phyloP scores from a whole-genome alignment of 768 basidiomycete species.

The Collybia sp. region DNA sequence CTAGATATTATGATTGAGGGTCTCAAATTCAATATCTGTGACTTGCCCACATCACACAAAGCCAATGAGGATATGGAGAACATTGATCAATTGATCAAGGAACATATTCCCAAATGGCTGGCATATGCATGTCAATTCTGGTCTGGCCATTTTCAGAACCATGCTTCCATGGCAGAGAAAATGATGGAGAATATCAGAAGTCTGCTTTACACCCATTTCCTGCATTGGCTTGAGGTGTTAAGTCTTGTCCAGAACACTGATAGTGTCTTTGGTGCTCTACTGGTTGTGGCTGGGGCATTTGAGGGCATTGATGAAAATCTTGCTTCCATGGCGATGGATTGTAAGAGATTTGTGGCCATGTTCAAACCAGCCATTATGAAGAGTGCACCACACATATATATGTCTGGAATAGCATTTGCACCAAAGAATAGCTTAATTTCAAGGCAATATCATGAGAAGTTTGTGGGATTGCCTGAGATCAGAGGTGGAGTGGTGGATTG shows the following conservation, averaged over 20 bases:
- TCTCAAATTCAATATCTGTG: constrained; percentile 36
- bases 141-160: constrained; percentile 20
- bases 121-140: constrained; percentile 32
- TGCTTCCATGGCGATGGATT: constrained; percentile 12
- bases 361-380: constrained; percentile 22
- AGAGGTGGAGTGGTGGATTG: constrained; percentile 7
- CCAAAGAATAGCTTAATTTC: constrained; percentile 18
- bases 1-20: constrained; percentile 23
- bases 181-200: neutral
- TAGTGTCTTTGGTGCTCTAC: neutral
- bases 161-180: neutral
- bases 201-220: constrained; percentile 10
- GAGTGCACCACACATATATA: constrained; percentile 31
- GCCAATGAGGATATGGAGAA: constrained; percentile 20
- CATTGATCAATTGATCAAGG: constrained; percentile 10
- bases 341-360: constrained; percentile 19
- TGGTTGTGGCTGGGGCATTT: neutral
- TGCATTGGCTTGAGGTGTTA: constrained; percentile 35
- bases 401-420: constrained; percentile 32
- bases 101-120: constrained; percentile 21
- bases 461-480: neutral
- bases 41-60: constrained; percentile 25
- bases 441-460: constrained; percentile 6
- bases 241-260: constrained; percentile 11
- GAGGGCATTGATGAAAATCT: neutral